Evolutionary conservation across 208 protist genomes (phyloP), one percentile per base, ranked within the genome.

Genomic region (Kentomonas sorsogonicus): DNA sequence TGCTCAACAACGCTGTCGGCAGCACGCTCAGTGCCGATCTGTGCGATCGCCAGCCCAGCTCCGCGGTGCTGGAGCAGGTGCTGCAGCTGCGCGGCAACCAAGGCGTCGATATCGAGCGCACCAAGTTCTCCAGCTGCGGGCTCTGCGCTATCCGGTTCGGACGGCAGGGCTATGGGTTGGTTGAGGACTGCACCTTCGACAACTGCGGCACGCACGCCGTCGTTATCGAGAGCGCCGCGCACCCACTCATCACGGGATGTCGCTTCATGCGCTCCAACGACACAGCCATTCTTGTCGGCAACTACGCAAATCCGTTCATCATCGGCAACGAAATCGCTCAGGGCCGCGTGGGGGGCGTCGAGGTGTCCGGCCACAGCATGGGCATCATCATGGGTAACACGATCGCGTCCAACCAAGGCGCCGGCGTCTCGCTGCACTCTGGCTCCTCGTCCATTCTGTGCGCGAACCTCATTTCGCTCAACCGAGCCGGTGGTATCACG

Each of bases 301-400:
- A 83, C 66, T 91, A 85, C 30, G 82, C 83, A 7, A 85, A 95
- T 53, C 88, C 88, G 13, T 52, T 92, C 31, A 86, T 95, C 63
- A 74, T 91, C 45, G 84, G 83, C 48, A 95, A 95, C 60, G 80
- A 86, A 56, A 88, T 95, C 25, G 53, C 53, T 7, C 60, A 50
- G n/a, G 79, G 74, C 10, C 62, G 63, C 36, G 65, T 71, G 38
- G 54, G 87, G 47, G 88, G 82, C 31, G 74, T 92, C 40, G 70
- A 77, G 38, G 40, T 85, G 26, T 60, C 63, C 4, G 72, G 59
- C 53, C 58, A 88, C 61, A 71, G 74, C 31, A 71, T 77, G 13
- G 88, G 88, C 31, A 41, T 95, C 41, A 71, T 91, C 45, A 59
- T 86, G 1, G 88, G 79, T 45, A 95, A 95, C 75, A 41, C 80